Evolutionary conservation across 805 yeast species (phyloP), one percentile per base, ranked within the genome.

Genomic region (Candida easanensis): DNA sequence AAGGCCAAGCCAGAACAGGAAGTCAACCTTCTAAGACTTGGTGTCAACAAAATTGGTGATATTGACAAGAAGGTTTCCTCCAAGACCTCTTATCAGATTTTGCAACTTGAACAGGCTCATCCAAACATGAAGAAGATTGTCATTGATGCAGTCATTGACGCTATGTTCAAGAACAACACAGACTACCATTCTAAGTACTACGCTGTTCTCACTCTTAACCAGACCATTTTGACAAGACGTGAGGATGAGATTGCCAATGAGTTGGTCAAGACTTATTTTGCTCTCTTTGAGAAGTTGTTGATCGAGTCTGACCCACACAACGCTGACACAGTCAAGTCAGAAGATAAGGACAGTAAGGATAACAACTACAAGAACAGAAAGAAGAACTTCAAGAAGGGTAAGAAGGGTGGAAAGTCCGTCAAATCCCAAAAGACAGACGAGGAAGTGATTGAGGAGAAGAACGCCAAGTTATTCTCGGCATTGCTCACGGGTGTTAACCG

Each of bases 1-100:
- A 81, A 81, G 50, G 73, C 84, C 5, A 91, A 90, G 63, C 98
- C 99, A 4, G 99, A 93, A 68, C 99, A 93, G 70, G 99, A 93
- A 64, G 95, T 83, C 40, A 93, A 93, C 63, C 70, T 93, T 52
- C 72, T 93, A 56, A 77, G 89, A 54, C 72, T 93, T 41, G 96
- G 96, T 41, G 93, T 89, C 36, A 93, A 93, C 64, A 93, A 93
- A 62, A 72, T 93, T 28, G 99, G 99, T 66, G 99, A 93, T 61
- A 76, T 77, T 34, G 97, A 91, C 50, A 84, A 87, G 49, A 88
- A 88, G 61, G 96, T 93, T 5, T 79, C 95, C 1, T 85, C 98
- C 1, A 87, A 87, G 59, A 79, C 95, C 1, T 89, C 97, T 5
- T 88, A 79, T 62, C 81, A 83, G 50, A 68, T 93, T 36, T 71